Conservation (phyloP, 1,284 basidiomycete species). For the Trichosporon sp. region DNA sequence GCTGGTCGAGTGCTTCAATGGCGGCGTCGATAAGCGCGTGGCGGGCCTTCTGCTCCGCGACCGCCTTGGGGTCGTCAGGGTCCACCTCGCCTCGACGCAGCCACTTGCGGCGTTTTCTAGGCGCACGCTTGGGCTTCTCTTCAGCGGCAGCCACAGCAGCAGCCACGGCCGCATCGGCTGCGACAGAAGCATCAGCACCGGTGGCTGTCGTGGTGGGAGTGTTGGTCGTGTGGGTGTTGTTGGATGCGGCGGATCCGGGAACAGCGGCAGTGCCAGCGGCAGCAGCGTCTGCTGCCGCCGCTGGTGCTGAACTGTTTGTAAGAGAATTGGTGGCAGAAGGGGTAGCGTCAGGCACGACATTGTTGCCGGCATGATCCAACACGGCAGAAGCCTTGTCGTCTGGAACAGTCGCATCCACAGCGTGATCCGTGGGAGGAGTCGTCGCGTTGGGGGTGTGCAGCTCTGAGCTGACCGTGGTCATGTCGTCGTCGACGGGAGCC, state of each 20-base stretch:
- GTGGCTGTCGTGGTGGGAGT: neutral
- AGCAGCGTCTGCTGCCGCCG: neutral
- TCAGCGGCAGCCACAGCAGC: slow-evolving; percentile 3
- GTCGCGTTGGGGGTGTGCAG: slow-evolving; percentile 7
- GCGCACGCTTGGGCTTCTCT: slow-evolving; percentile 24
- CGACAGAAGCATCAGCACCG: neutral
- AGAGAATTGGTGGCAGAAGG: neutral
- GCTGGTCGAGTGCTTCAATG: slow-evolving; percentile 31
- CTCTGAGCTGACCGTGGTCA: slow-evolving; percentile 10
- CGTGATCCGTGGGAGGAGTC: neutral
- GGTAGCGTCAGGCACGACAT: slow-evolving; percentile 1
- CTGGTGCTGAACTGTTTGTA: neutral
- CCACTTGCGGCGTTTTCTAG: slow-evolving; percentile 39
- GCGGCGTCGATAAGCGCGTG: slow-evolving; percentile 27
- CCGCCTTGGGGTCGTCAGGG: slow-evolving; percentile 41
- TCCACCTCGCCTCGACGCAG: slow-evolving; percentile 46
- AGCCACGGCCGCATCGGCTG: slow-evolving; percentile 2
- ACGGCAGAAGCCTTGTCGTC: slow-evolving; percentile 3
- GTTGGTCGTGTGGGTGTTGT: neutral
- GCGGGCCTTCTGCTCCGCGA: slow-evolving; percentile 34
- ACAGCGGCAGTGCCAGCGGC: neutral
- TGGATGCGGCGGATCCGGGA: neutral
- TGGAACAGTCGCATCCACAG: neutral
- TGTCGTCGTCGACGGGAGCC: slow-evolving; percentile 13
- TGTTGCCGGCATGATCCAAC: slow-evolving; percentile 4